Base-by-base conservation (phyloP, 2,329 filamentous ascomycete species). In the Tothia fuscella region DNA sequence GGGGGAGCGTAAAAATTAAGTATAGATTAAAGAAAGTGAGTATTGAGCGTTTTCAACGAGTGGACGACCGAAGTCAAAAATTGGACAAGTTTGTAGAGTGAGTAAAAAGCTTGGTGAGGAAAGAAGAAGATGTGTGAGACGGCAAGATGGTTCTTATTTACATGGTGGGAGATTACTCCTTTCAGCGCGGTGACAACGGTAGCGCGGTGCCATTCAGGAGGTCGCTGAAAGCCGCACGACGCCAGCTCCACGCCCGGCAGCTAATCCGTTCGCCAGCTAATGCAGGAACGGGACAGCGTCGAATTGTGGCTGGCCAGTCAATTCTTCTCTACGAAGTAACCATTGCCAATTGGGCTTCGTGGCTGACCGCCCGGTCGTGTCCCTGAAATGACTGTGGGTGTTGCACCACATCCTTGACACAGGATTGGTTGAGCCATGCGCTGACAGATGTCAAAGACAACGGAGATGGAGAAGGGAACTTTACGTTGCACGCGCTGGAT, bases 61-160 rank as follows among this genome's bases (percentile, higher is more conserved):
- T 60, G 58, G 58, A 61, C 58, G 57, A 60, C 57, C 56, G 55
- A 55, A 57, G 57, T 58, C 56, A 58, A 54, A 49, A 14, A 17
- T 14, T 26, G 50, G 53, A 17, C n/a, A 10, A 41, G 28, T 17
- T 34, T 57, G 51, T 57, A 53, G 7, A 19, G 51, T 53, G 53
- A 55, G 57, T 53, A 53, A 56, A 55, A 51, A 12, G 38, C 50
- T 49, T 56, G 53, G 56, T 57, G 55, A 51, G 46, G 51, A 53
- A 47, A 45, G 38, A 51, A 51, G 46, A 28, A 38, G 5, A 4
- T 7, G 14, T 5, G 40, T 45, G 43, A 49, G 49, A 38, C 41
- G 38, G 45, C 44, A n/a, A 2, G 17, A 36, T 46, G 45, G 46
- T 35, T 45, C 50, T 59, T 61, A 59, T 59, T 56, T 59, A 60